phyloP scores from a whole-genome alignment of 1,284 basidiomycete species.

The Ustilago curta region DNA sequence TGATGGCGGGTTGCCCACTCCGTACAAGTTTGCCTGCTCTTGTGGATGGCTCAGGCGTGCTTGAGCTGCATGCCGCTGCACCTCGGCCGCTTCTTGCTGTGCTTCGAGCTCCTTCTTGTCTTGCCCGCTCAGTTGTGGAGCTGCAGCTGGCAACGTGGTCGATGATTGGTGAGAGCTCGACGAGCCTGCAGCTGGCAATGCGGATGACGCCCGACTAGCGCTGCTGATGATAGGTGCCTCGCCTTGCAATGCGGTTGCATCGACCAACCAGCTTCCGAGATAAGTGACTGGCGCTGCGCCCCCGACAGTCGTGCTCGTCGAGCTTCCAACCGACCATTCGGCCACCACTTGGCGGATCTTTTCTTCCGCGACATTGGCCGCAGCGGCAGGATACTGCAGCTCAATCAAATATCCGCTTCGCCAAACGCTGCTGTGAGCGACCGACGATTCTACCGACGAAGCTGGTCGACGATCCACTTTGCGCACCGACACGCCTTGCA shows the following conservation, averaged over 20 bases:
- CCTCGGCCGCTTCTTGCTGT: slow-evolving; percentile 35
- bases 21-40: slow-evolving; percentile 39
- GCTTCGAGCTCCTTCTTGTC: slow-evolving; percentile 47
- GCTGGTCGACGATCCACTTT: slow-evolving; percentile 46
- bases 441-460: slow-evolving; percentile 9
- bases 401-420: slow-evolving; percentile 45
- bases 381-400: slow-evolving; percentile 31
- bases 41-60: slow-evolving; percentile 37
- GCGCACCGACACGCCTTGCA: slow-evolving; percentile 27
- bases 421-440: slow-evolving; percentile 37
- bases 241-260: slow-evolving; percentile 22
- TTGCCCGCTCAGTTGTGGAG: slow-evolving; percentile 17
- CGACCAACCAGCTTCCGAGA: slow-evolving; percentile 48
- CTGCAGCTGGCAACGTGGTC: slow-evolving; percentile 2
- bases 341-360: slow-evolving; percentile 34
- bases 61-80: slow-evolving; percentile 35
- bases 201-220: background rate
- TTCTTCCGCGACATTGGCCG: slow-evolving; percentile 13
- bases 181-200: slow-evolving; percentile 13
- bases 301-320: slow-evolving; percentile 7
- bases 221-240: background rate
- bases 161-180: slow-evolving; percentile 5
- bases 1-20: slow-evolving; percentile 17
- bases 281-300: slow-evolving; percentile 12
- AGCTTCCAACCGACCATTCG: slow-evolving; percentile 20